Conservation (phyloP, 495 filamentous ascomycete species). For the Lophium mytilinum region DNA sequence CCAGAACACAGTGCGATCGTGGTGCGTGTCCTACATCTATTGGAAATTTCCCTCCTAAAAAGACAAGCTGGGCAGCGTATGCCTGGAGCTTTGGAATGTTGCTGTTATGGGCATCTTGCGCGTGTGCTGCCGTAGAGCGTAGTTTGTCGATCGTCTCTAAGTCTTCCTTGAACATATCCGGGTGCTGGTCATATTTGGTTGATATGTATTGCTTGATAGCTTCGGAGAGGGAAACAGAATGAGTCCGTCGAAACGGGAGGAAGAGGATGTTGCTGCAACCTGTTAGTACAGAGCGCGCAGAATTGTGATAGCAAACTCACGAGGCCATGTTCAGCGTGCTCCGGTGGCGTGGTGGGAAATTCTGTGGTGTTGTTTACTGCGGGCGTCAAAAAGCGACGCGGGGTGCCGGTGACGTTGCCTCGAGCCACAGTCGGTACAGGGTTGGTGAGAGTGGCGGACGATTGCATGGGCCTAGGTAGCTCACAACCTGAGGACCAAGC, state of each 20-base stretch:
- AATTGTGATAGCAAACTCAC: slow-evolving; percentile 6
- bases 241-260: slow-evolving; percentile 82
- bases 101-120: slow-evolving; percentile 81
- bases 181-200: slow-evolving; percentile 97
- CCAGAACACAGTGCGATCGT: too few relatives aligned
- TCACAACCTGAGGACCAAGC: too few relatives aligned
- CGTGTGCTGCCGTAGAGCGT: slow-evolving; percentile 72
- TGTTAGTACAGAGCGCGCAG: background rate
- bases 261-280: slow-evolving; percentile 40
- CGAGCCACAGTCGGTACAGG: too few relatives aligned
- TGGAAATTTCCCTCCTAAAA: slow-evolving; percentile 92
- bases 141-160: slow-evolving; percentile 78
- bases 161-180: slow-evolving; percentile 92
- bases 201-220: slow-evolving; percentile 96
- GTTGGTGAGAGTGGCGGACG: too few relatives aligned
- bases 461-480: too few relatives aligned
- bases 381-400: background rate
- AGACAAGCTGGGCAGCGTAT: slow-evolving; percentile 89
- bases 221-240: slow-evolving; percentile 62
- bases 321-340: slow-evolving; percentile 16
- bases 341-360: background rate
- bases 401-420: too few relatives aligned
- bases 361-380: slow-evolving; percentile 1
- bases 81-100: slow-evolving; percentile 78
- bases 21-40: slow-evolving; percentile 60